Conservation (phyloP, 495 filamentous ascomycete genomes). For the Annulohypoxylon bovei region DNA sequence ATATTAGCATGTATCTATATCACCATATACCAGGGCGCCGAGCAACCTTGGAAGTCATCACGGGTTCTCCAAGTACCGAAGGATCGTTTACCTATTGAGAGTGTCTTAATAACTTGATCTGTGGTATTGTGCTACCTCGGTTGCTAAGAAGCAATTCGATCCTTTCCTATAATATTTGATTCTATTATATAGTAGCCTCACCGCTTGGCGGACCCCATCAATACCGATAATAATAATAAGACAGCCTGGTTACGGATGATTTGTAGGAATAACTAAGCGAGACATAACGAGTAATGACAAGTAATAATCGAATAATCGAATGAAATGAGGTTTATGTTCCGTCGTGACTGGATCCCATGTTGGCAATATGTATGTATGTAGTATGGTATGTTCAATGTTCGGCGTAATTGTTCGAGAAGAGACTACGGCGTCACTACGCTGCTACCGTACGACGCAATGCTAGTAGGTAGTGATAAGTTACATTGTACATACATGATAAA, state of each 20-base stretch:
- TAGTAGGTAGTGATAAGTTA: not conserved
- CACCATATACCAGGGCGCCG: constrained; percentile 9
- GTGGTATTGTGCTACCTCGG: constrained; percentile 9
- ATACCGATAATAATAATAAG: constrained; percentile 19
- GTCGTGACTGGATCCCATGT: not conserved
- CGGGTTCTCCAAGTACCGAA: constrained; percentile 28
- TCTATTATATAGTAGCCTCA: constrained; percentile 21
- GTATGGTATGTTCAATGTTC: not conserved
- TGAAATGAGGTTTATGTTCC: not conserved
- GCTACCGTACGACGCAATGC: not conserved
- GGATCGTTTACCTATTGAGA: constrained; percentile 6
- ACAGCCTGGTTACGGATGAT: not conserved
- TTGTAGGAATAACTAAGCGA: not conserved
- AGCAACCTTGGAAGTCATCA: not conserved
- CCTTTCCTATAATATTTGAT: constrained; percentile 14
- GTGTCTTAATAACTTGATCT: not conserved
- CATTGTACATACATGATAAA: not conserved
- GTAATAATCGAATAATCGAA: not conserved
- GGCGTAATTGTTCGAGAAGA: constrained; percentile 1
- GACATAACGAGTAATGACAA: not conserved
- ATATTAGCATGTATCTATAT: constrained; percentile 12
- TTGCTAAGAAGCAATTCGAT: not conserved
- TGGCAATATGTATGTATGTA: not conserved
- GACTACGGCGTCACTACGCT: not conserved
- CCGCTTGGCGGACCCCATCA: constrained; percentile 23